Evolutionary conservation across 768 basidiomycete species (phyloP), one percentile per base, ranked within the genome.

Genomic region (Rubroboletus pulcherrimus): DNA sequence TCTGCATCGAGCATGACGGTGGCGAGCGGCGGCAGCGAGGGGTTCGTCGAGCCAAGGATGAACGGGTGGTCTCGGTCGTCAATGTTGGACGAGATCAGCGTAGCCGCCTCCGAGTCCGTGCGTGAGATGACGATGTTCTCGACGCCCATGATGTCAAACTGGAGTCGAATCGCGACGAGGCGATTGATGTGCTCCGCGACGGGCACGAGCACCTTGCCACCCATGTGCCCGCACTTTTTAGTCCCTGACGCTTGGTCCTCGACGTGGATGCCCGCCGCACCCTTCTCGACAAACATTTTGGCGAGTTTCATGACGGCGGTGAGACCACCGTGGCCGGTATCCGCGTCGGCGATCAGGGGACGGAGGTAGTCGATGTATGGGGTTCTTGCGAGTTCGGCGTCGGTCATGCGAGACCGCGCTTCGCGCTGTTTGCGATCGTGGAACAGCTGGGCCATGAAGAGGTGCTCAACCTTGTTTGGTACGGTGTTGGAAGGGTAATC

Each of bases 401-500:
- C 85, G 26, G 86, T 77, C 77, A 95, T 70, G 58, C 67, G 77
- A 0, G 87, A 83, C 24, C 93, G 89, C 7, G 77, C 82, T 68
- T 93, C 90, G 52, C 84, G 86, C 71, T 98, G 96, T 73, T 97
- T 98, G 61, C 96, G 88, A 76, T 99, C 97, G 71, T 99, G 97
- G 86, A 98, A 98, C 41, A 98, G 85, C 71, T 98, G 97, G 0
- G 97, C 96, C 80, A 89, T 83, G 83, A 98, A 98, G 51, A 98
- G 81, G 60, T 98, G 97, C 71, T 98, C 93, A 59, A 98, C 97
- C 79, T 98, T 98, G 81, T 92, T 93, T 2, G 97, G 97, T 1
- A 98, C 96, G 21, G 97, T 98, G 78, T 98, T 98, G 48, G 91
- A 96, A 2, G 97, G 97, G 75, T 98, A 98, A 72, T 98, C 95